Base-by-base conservation (phyloP, 805 yeast species). In the Kuraishia cidri region DNA sequence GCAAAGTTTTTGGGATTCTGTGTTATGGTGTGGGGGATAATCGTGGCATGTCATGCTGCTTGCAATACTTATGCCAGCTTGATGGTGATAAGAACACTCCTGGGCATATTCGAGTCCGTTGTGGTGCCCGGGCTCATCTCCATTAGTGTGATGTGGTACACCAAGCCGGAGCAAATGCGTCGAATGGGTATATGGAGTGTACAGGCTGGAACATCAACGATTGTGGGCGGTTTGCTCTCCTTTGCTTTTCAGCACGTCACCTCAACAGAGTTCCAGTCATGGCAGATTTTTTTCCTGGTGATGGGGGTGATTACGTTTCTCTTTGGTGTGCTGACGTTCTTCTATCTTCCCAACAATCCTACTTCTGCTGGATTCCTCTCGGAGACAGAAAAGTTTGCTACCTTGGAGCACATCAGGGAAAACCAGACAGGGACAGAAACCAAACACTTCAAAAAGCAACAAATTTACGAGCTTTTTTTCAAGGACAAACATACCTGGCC, bases 341-440 rank as follows among this genome's bases (percentile, higher is more conserved):
- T 68, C 17, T 45, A 56, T 19, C 51, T 74, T 26, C 83, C 83
- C 2, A 68, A 72, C 42, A 72, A 66, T 40, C 76, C 65, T 14
- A 51, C 55, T 36, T 41, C 18, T 6, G 33, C 43, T 1, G 61
- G 70, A 63, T 70, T 64, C 42, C 48, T 71, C 41, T 57, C 48
- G 17, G 65, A 62, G n/a, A 59, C 62, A 33, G 80, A 71, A 44
- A 64, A 58, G 44, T 37, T 49, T 8, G 48, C 60, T 48, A 69
- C 69, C 13, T 68, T 77, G 14, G 73, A 72, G 46, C 62, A 81
- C 44, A 70, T 78, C 38, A 67, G 79, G 45, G 46, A 45, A 4
- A 75, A 75, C 47, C 68, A 72, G 43, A 76, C 73, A 40, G 83
- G 82, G 20, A 70, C 68, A 45, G 82, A 79, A 34, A 69, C 64